phyloP scores from a whole-genome alignment of 2,329 filamentous ascomycete species.

The Fusarium denticulatum region DNA sequence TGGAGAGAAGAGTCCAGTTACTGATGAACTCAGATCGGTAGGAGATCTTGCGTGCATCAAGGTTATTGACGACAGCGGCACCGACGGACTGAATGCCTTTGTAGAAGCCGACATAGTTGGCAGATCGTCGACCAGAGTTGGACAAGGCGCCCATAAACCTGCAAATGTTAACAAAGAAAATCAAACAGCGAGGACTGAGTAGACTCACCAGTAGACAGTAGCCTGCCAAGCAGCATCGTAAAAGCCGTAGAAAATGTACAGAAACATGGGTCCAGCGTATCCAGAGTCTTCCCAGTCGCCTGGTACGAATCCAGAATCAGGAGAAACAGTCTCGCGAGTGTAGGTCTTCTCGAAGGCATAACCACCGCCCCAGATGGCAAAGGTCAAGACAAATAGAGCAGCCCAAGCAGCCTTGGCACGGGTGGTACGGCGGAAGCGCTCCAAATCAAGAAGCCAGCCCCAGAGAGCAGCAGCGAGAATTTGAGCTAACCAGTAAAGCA shows the following conservation, averaged over 20 bases:
- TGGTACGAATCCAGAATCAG: constrained; percentile 6
- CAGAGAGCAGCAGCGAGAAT: constrained; percentile 80
- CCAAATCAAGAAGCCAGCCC: constrained; percentile 75
- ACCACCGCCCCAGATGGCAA: constrained; percentile 84
- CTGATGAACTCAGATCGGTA: constrained; percentile 78
- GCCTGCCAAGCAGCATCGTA: constrained; percentile 94
- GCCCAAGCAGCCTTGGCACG: constrained; percentile 73
- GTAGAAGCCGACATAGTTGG: constrained; percentile 93
- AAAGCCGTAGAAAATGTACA: constrained; percentile 91
- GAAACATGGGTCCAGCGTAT: constrained; percentile 83
- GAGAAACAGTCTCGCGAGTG: constrained; percentile 32
- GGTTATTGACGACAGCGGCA: constrained; percentile 61
- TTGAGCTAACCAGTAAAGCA: constrained; percentile 77
- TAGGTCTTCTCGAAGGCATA: constrained; percentile 73
- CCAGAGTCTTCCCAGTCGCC: constrained; percentile 72
- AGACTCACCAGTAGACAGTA: constrained; percentile 86
- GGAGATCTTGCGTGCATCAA: constrained; percentile 53
- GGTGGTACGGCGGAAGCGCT: constrained; percentile 67
- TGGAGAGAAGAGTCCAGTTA: constrained; percentile 79
- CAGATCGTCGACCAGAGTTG: constrained; percentile 90
- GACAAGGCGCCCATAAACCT: constrained; percentile 92
- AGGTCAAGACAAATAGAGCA: constrained; percentile 74
- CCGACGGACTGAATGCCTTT: constrained; percentile 84
- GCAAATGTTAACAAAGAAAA: not conserved
- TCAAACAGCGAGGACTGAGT: constrained; percentile 15